Conservation (phyloP, 106 monocot species). For the Allium sativum region DNA sequence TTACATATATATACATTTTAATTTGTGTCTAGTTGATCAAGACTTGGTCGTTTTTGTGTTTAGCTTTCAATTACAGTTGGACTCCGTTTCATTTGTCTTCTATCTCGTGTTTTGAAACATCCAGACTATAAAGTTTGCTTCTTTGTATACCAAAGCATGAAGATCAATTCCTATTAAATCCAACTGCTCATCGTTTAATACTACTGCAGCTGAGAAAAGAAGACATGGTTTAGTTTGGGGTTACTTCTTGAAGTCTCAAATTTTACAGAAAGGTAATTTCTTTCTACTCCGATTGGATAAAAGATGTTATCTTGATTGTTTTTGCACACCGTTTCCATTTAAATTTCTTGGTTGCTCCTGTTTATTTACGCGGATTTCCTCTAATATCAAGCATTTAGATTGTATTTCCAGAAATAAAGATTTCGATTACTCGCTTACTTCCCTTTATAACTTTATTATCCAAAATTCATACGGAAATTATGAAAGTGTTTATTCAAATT, state of each 20-base stretch:
- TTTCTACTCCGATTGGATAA: not conserved
- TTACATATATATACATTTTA: not conserved
- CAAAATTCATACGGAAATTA: no score
- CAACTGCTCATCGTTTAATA: not conserved
- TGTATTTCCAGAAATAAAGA: not conserved
- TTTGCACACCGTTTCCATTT: no score
- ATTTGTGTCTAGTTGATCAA: not conserved
- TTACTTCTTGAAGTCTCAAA: not conserved
- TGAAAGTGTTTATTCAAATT: no score
- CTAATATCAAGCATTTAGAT: not conserved
- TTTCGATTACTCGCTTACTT: not conserved
- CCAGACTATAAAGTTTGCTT: not conserved
- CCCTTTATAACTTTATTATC: no score
- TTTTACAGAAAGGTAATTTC: not conserved
- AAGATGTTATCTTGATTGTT: not conserved
- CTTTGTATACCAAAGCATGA: not conserved
- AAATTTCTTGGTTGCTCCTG: not conserved
- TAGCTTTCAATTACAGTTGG: constrained; percentile 6
- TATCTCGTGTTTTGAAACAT: constrained; percentile 5
- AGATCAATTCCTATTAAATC: not conserved
- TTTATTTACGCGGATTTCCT: not conserved
- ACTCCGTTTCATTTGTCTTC: not conserved
- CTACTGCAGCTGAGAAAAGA: not conserved
- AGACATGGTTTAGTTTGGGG: not conserved
- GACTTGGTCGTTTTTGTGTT: not conserved